phyloP scores from a whole-genome alignment of 257 asterid genomes.

The Lycium barbarum region DNA sequence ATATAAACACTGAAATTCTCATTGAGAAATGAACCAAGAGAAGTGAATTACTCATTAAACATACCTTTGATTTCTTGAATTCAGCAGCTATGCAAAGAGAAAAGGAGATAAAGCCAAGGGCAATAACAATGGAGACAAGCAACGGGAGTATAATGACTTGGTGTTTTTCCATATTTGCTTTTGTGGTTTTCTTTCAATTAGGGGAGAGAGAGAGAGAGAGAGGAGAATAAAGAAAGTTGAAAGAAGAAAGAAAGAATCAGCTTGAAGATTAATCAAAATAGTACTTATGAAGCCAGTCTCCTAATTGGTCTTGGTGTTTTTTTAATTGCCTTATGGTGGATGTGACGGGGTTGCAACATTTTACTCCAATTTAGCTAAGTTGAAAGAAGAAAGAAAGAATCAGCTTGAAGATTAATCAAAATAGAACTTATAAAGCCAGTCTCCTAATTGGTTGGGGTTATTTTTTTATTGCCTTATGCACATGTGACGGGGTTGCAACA shows the following conservation, averaged over 20 bases:
- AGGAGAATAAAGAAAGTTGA: conserved; percentile 21
- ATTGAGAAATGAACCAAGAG: background rate
- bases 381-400: too few relatives aligned
- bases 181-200: background rate
- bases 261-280: conserved; percentile 57
- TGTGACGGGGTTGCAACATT: too few relatives aligned
- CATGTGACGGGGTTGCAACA: too few relatives aligned
- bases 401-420: too few relatives aligned
- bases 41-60: background rate
- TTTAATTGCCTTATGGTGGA: background rate
- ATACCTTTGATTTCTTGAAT: conserved; percentile 69
- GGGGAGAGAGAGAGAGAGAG: too few relatives aligned
- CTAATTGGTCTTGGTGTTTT: background rate
- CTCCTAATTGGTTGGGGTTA: too few relatives aligned
- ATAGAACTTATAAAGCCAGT: too few relatives aligned
- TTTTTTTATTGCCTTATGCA: too few relatives aligned
- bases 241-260: background rate
- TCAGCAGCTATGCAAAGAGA: conserved; percentile 74
- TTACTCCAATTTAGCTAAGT: too few relatives aligned
- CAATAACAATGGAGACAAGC: conserved; percentile 38
- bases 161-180: conserved; percentile 48
- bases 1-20: background rate
- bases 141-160: conserved; percentile 35
- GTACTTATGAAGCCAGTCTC: too few relatives aligned
- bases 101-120: conserved; percentile 56